Evolutionary conservation across 1,284 basidiomycete genomes (phyloP).

Genomic region (Waitea zeae): DNA sequence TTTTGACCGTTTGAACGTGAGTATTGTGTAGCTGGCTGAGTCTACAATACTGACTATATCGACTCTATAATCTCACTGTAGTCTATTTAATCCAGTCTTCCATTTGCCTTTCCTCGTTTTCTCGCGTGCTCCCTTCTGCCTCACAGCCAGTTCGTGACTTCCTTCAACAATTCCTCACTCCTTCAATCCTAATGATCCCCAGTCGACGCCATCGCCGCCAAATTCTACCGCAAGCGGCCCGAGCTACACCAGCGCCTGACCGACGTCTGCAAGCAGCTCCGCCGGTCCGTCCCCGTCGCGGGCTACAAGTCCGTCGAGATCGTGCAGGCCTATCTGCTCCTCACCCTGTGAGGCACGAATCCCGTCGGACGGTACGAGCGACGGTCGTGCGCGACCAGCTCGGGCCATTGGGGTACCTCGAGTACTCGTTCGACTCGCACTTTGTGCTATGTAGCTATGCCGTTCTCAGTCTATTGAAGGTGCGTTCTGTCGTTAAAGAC

Average conservation of each 20-base stretch:
- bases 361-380: slow-evolving; percentile 86
- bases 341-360: slow-evolving; percentile 76
- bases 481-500: slow-evolving; percentile 19
- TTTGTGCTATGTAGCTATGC: slow-evolving; percentile 87
- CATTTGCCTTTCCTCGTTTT: slow-evolving; percentile 88
- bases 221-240: slow-evolving; percentile 73
- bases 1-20: slow-evolving; percentile 62
- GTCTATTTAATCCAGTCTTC: slow-evolving; percentile 68
- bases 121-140: slow-evolving; percentile 79
- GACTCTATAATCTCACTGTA: slow-evolving; percentile 40
- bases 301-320: slow-evolving; percentile 95
- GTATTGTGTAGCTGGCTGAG: slow-evolving; percentile 11
- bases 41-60: slow-evolving; percentile 6
- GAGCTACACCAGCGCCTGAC: slow-evolving; percentile 74
- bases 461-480: slow-evolving; percentile 76
- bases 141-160: slow-evolving; percentile 67
- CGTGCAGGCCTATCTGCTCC: slow-evolving; percentile 77
- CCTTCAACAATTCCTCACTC: slow-evolving; percentile 3
- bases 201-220: slow-evolving; percentile 89
- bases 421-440: slow-evolving; percentile 81
- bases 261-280: slow-evolving; percentile 79
- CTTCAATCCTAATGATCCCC: slow-evolving; percentile 6
- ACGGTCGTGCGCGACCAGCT: slow-evolving; percentile 61
- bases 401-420: slow-evolving; percentile 59
- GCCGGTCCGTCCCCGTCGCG: slow-evolving; percentile 71